Conservation (phyloP, 208 protist genomes). For the Trypanosoma melophagium region DNA sequence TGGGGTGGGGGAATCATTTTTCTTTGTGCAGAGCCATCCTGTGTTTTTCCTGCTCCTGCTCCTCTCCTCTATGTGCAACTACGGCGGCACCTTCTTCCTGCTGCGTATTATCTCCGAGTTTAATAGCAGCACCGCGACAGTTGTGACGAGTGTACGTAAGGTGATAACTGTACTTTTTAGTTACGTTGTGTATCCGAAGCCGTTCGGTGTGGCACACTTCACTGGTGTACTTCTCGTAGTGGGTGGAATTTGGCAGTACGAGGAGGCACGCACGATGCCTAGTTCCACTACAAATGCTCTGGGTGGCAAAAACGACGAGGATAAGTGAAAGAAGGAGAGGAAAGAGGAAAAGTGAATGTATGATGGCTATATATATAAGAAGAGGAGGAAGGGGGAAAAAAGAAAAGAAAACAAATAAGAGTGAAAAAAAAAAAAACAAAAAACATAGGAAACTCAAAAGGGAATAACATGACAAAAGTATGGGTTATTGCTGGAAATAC, state of each 20-base stretch:
- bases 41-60: constrained; percentile 30
- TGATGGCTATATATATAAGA: too few species aligned
- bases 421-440: too few species aligned
- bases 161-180: constrained; percentile 59
- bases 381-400: too few species aligned
- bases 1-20: neutral
- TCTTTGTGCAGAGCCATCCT: constrained; percentile 2
- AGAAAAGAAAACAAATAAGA: too few species aligned
- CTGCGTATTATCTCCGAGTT: constrained; percentile 49
- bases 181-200: constrained; percentile 46
- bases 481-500: too few species aligned
- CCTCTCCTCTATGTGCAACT: constrained; percentile 25
- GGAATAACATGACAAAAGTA: too few species aligned
- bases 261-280: constrained; percentile 31
- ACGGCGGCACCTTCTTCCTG: constrained; percentile 45
- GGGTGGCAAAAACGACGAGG: neutral
- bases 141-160: constrained; percentile 73
- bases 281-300: neutral
- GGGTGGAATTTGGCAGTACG: constrained; percentile 40
- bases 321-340: neutral
- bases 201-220: constrained; percentile 38
- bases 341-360: constrained; percentile 7
- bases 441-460: too few species aligned
- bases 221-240: constrained; percentile 36
- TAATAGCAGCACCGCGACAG: constrained; percentile 49